phyloP scores from a whole-genome alignment of 371 early-diverging fungal genomes.

The Coelomomyces lativittatus region DNA sequence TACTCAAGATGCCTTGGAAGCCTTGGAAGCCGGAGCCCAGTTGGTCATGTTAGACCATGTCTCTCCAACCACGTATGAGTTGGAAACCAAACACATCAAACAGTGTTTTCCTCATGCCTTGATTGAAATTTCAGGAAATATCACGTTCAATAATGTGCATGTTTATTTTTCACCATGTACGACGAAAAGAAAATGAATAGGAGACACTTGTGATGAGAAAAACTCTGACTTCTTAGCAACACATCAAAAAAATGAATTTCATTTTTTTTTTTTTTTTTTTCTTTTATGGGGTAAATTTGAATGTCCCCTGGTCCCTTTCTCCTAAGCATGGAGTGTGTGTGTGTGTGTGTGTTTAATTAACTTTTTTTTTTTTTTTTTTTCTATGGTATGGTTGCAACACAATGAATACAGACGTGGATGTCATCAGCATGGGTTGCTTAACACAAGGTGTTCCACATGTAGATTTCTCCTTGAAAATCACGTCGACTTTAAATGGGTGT shows the following conservation, averaged over 20 bases:
- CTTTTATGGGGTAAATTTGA: constrained; percentile 1
- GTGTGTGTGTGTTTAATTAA: neutral
- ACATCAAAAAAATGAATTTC: too few relatives aligned
- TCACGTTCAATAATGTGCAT: constrained; percentile 68
- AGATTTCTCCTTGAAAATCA: constrained; percentile 77
- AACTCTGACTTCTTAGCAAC: neutral
- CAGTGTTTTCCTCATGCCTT: constrained; percentile 46
- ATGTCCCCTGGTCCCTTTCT: neutral
- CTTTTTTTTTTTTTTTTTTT: neutral
- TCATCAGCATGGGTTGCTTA: constrained; percentile 76
- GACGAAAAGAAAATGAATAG: constrained; percentile 2
- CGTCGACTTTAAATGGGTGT: too few relatives aligned
- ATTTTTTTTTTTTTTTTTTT: neutral
- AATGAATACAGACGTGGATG: constrained; percentile 52
- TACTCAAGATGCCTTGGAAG: constrained; percentile 82
- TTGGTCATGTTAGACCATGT: constrained; percentile 85
- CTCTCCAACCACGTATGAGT: constrained; percentile 37
- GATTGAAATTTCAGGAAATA: constrained; percentile 86
- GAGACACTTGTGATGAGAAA: neutral
- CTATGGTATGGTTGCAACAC: neutral
- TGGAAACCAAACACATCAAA: constrained; percentile 53
- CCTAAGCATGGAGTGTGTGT: neutral
- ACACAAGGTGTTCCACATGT: constrained; percentile 87
- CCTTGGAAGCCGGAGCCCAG: constrained; percentile 89
- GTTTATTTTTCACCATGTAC: constrained; percentile 62